Percentiles rank a stretch among this genome's conserved stretches.
Evolutionary conservation across 164 flowering plant species (phyloP).

Genomic region (Vitis rotundifolia): DNA sequence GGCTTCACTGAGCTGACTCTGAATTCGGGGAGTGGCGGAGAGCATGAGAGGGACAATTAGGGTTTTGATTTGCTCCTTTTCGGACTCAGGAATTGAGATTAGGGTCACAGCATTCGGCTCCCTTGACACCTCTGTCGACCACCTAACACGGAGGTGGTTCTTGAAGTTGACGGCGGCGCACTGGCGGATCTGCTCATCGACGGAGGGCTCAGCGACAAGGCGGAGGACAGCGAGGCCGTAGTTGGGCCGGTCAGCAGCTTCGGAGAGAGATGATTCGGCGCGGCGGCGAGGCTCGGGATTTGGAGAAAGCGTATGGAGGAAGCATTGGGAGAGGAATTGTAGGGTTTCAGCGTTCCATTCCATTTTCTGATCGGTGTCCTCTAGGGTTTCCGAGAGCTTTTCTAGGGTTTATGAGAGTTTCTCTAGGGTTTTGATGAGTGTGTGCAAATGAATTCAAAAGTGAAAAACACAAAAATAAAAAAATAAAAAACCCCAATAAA

Average conservation of each 20-base stretch:
- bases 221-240: constrained; percentile 80
- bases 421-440: neutral
- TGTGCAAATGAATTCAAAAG: neutral
- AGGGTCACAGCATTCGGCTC: constrained; percentile 14
- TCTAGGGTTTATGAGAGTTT: constrained; percentile 3
- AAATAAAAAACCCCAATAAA: no score
- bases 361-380: constrained; percentile 16
- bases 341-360: constrained; percentile 68
- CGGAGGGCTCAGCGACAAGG: constrained; percentile 61
- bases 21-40: constrained; percentile 52
- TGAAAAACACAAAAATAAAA: no score
- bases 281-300: constrained; percentile 69
- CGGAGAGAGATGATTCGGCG: constrained; percentile 73
- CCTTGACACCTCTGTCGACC: constrained; percentile 40
- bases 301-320: constrained; percentile 78
- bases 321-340: constrained; percentile 70
- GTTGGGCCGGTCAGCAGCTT: constrained; percentile 64
- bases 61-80: constrained; percentile 77
- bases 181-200: constrained; percentile 75
- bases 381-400: constrained; percentile 14
- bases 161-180: constrained; percentile 93
- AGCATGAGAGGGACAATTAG: constrained; percentile 83
- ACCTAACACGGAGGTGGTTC: constrained; percentile 71
- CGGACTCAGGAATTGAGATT: constrained; percentile 47
- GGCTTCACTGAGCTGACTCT: constrained; percentile 85